These are phyloP conservation scores for Phytophthora constricta DNA, from an alignment of 352 stramenopile species.

Conservation along the genomic window DNA sequence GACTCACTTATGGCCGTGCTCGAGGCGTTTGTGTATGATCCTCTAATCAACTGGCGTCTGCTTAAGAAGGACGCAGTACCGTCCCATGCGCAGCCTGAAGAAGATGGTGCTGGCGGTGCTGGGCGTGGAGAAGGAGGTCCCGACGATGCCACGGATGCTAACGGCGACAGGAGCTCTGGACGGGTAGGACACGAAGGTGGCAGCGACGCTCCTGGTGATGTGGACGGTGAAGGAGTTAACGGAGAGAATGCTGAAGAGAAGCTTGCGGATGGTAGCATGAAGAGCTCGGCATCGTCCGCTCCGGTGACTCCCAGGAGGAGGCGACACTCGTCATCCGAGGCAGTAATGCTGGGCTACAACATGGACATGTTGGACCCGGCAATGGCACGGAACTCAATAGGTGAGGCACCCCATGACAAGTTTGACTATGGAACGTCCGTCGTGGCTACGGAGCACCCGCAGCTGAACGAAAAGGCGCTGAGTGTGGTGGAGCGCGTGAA, in stretches of 20 bases:
- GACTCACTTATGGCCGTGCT: conserved; percentile 99
- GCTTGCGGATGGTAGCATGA: conserved; percentile 48
- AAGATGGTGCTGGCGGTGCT: conserved; percentile 42
- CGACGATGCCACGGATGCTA: conserved; percentile 23
- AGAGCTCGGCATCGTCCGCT: conserved; percentile 61
- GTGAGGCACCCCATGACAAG: conserved; percentile 59
- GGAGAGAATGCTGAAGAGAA: conserved; percentile 38
- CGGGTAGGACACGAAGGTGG: conserved; percentile 24
- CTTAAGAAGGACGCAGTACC: conserved; percentile 88
- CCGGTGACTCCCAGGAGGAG: conserved; percentile 50
- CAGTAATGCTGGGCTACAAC: conserved; percentile 67
- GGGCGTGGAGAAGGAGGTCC: conserved; percentile 40
- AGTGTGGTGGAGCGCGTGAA: conserved; percentile 98
- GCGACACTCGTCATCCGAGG: conserved; percentile 68
- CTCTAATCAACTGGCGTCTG: conserved; percentile 99
- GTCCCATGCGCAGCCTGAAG: conserved; percentile 75
- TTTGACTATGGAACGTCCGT: conserved; percentile 60
- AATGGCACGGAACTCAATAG: conserved; percentile 68
- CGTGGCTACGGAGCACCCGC: conserved; percentile 66
- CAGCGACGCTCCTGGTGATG: conserved; percentile 21
- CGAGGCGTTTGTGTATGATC: conserved; percentile 99
- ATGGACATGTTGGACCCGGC: conserved; percentile 67
- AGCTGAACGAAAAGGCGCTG: conserved; percentile 92
- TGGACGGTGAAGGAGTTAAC: conserved; percentile 31
- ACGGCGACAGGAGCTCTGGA: conserved; percentile 25